phyloP scores from a whole-genome alignment of 352 stramenopile species.

The Phytophthora podocarpi region DNA sequence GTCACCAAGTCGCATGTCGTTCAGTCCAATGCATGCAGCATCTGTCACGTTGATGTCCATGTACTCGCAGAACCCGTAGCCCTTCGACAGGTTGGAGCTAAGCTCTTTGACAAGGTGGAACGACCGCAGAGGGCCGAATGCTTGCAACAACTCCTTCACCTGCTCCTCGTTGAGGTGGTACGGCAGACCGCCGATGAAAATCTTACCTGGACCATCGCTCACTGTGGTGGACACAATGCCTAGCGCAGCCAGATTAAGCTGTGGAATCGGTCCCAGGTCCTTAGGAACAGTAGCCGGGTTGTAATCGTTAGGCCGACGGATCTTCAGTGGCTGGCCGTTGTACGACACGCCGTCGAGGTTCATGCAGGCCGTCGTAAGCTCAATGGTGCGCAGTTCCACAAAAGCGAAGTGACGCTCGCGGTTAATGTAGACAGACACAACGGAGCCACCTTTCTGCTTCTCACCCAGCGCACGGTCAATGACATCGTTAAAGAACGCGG shows the following conservation, averaged over 20 bases:
- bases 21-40: slow-evolving; percentile 93
- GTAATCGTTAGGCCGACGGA: slow-evolving; percentile 98
- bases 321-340: slow-evolving; percentile 93
- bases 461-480: slow-evolving; percentile 87
- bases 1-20: slow-evolving; percentile 95
- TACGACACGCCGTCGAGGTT: slow-evolving; percentile 96
- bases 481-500: slow-evolving; percentile 92
- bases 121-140: slow-evolving; percentile 94
- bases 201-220: slow-evolving; percentile 97
- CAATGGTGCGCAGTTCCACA: slow-evolving; percentile 97
- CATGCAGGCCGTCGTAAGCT: slow-evolving; percentile 96
- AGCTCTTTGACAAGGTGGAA: slow-evolving; percentile 98
- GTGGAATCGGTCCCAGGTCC: slow-evolving; percentile 83
- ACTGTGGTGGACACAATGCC: slow-evolving; percentile 96
- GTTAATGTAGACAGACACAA: slow-evolving; percentile 96
- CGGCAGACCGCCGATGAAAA: slow-evolving; percentile 97
- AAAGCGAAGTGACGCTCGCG: slow-evolving; percentile 97
- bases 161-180: slow-evolving; percentile 97
- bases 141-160: slow-evolving; percentile 93
- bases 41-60: slow-evolving; percentile 91
- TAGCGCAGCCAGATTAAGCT: slow-evolving; percentile 90
- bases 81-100: slow-evolving; percentile 92
- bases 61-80: slow-evolving; percentile 99
- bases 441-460: slow-evolving; percentile 72
- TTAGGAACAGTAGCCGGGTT: slow-evolving; percentile 91